Evolutionary conservation across 2,329 filamentous ascomycete species (phyloP).

Genomic region (Lasiodiplodia sp.): DNA sequence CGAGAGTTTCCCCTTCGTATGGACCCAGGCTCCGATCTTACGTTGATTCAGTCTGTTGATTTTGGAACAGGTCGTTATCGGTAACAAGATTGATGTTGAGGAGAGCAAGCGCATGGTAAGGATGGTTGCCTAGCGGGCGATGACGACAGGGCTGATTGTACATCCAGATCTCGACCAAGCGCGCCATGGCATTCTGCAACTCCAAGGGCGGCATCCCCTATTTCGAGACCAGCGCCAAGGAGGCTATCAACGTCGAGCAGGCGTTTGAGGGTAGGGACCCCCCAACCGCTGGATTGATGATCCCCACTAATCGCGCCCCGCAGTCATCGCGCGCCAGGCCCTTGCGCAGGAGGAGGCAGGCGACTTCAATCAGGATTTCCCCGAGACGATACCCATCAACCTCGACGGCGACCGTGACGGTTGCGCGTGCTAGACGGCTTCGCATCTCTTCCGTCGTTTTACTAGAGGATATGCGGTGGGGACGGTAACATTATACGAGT

Average conservation of each 20-base stretch:
- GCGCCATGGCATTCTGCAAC: slow-evolving; percentile 96
- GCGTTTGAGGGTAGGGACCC: slow-evolving; percentile 67
- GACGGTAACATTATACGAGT: slow-evolving; percentile 34
- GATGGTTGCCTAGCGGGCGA: slow-evolving; percentile 29
- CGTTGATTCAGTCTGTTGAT: slow-evolving; percentile 32
- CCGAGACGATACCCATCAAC: slow-evolving; percentile 97
- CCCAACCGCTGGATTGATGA: slow-evolving; percentile 27
- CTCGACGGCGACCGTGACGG: slow-evolving; percentile 92
- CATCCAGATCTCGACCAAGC: slow-evolving; percentile 86
- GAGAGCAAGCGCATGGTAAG: slow-evolving; percentile 92
- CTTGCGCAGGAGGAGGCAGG: slow-evolving; percentile 96
- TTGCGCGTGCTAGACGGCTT: slow-evolving; percentile 77
- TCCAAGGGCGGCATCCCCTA: slow-evolving; percentile 97
- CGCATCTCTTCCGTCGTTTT: neutral
- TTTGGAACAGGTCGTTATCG: slow-evolving; percentile 79
- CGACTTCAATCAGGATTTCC: slow-evolving; percentile 96
- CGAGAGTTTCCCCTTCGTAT: slow-evolving; percentile 95
- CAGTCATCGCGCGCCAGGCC: slow-evolving; percentile 95
- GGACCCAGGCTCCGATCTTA: slow-evolving; percentile 44
- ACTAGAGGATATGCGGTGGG: slow-evolving; percentile 20
- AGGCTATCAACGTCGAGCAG: slow-evolving; percentile 96
- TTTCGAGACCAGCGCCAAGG: slow-evolving; percentile 99
- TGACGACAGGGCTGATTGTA: slow-evolving; percentile 1
- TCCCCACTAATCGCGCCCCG: slow-evolving; percentile 48
- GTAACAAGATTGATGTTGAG: slow-evolving; percentile 99